phyloP scores from a whole-genome alignment of 495 filamentous ascomycete genomes.

The Hyaloscypha hepaticicola region DNA sequence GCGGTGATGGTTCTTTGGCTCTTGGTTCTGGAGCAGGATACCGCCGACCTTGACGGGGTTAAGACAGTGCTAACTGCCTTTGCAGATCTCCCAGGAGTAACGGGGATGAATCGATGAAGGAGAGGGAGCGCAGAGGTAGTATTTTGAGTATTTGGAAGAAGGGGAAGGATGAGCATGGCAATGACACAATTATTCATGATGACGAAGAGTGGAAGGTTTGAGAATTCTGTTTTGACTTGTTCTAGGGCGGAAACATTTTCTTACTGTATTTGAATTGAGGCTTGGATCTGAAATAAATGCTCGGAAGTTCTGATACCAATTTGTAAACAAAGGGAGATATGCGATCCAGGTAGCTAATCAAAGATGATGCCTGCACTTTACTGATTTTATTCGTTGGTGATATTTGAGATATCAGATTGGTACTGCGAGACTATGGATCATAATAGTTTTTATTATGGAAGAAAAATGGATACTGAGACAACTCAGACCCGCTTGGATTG shows the following conservation, averaged over 20 bases:
- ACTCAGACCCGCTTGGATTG: too few relatives aligned
- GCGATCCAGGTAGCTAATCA: background rate
- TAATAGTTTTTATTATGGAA: too few relatives aligned
- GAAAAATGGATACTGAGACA: too few relatives aligned
- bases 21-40: too few relatives aligned
- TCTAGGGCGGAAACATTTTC: too few relatives aligned
- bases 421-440: background rate
- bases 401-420: background rate
- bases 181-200: slow-evolving; percentile 19
- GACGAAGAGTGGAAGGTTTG: slow-evolving; percentile 26
- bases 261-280: background rate
- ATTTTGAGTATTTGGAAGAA: slow-evolving; percentile 23
- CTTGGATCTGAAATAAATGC: background rate
- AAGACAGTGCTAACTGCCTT: too few relatives aligned
- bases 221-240: background rate
- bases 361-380: background rate
- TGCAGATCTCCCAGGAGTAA: background rate
- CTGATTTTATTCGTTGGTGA: background rate
- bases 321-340: background rate
- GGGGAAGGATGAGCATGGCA: slow-evolving; percentile 19
- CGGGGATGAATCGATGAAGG: background rate
- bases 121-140: slow-evolving; percentile 12
- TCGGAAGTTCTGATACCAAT: background rate
- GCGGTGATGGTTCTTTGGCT: background rate
- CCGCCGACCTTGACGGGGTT: too few relatives aligned